These are phyloP conservation scores for Crithidia bombi DNA, from an alignment of 208 protist species.

Conservation along the genomic window DNA sequence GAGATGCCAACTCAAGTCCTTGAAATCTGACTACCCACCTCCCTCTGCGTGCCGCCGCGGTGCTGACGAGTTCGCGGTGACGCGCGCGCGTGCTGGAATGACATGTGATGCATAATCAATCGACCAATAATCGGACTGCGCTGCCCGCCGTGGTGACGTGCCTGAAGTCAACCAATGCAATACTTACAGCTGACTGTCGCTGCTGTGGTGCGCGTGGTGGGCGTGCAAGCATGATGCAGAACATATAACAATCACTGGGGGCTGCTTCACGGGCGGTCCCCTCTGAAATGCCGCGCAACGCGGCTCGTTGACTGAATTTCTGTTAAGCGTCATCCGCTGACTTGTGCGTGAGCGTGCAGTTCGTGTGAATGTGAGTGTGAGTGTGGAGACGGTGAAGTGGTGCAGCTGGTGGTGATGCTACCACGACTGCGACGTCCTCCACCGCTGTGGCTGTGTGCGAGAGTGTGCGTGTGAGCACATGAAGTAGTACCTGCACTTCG, in stretches of 20 bases:
- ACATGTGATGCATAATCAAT: slow-evolving; percentile 23
- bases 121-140: slow-evolving; percentile 23
- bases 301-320: slow-evolving; percentile 28
- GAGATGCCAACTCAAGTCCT: slow-evolving; percentile 52
- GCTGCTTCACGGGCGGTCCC: slow-evolving; percentile 24
- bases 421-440: too few relatives aligned
- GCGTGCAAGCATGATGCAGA: slow-evolving; percentile 42
- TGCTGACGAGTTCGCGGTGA: background rate
- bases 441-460: background rate
- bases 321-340: slow-evolving; percentile 58
- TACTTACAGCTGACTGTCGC: slow-evolving; percentile 15
- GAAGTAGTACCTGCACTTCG: slow-evolving; percentile 39
- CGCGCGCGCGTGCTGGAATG: slow-evolving; percentile 4
- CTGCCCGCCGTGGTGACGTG: slow-evolving; percentile 6
- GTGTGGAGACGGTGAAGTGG: background rate
- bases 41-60: background rate
- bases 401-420: background rate
- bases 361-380: background rate
- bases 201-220: slow-evolving; percentile 1
- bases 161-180: slow-evolving; percentile 25
- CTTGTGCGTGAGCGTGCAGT: slow-evolving; percentile 4
- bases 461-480: background rate
- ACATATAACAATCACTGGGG: slow-evolving; percentile 37
- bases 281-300: slow-evolving; percentile 28
- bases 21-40: slow-evolving; percentile 52